Base-by-base conservation (phyloP, 176 grass and related monocot genomes). In the Hyparrhenia diplandra region DNA sequence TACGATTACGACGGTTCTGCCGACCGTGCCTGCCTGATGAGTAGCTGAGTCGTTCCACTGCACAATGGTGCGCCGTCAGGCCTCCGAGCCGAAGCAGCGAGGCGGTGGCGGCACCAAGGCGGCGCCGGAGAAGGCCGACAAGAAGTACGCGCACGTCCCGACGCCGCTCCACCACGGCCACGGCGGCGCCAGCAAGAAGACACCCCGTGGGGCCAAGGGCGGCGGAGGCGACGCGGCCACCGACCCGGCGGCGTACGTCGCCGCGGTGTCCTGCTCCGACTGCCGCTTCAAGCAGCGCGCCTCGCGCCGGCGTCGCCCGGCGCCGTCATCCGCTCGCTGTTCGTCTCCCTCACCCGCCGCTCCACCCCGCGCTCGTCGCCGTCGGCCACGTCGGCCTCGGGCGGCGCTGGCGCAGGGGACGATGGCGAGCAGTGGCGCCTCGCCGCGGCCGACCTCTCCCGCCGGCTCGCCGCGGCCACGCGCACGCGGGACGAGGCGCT, bases 401-500 rank as follows among this genome's bases (percentile, higher is more conserved):
- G 32, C 2, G n/a, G n/a, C n/a, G n/a, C n/a, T n/a, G n/a, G n/a
- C n/a, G n/a, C n/a, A n/a, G n/a, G n/a, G n/a, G n/a, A n/a, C n/a
- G n/a, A n/a, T n/a, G n/a, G n/a, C n/a, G n/a, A n/a, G n/a, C n/a
- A n/a, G n/a, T n/a, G n/a, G n/a, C n/a, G n/a, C n/a, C n/a, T n/a
- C n/a, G n/a, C n/a, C n/a, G n/a, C n/a, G n/a, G n/a, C n/a, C n/a
- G n/a, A n/a, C n/a, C n/a, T n/a, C n/a, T n/a, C n/a, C n/a, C n/a
- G n/a, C n/a, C n/a, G n/a, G n/a, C n/a, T n/a, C n/a, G n/a, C n/a
- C n/a, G n/a, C n/a, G n/a, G 82, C 87, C 64, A 95, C 92, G 64
- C 90, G 92, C 52, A 91, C 86, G 28, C 86, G 96, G 52, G 96
- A 99, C 72, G 92, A 95, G 73, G 88, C 96, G 43, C 82, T 98